These are phyloP conservation scores for Mikania micrantha DNA, from an alignment of 129 eudicot species.

Conservation along the genomic window DNA sequence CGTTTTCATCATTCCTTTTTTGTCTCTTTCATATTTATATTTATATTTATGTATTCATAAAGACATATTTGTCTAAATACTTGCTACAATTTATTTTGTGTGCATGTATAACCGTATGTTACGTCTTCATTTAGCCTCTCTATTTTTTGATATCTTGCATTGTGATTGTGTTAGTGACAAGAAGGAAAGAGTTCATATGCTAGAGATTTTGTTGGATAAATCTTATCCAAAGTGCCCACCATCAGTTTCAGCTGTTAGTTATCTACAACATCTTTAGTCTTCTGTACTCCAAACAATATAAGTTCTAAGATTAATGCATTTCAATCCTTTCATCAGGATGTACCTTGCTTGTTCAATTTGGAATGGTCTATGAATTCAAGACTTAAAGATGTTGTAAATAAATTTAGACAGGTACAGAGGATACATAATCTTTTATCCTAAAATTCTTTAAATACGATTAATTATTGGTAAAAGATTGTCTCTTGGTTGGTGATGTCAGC, in stretches of 20 bases:
- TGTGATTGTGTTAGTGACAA: conserved; percentile 42
- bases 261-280: conserved; percentile 3
- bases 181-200: conserved; percentile 57
- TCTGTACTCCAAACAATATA: conserved; percentile 1
- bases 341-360: conserved; percentile 51
- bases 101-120: too few species aligned
- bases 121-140: not conserved
- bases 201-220: conserved; percentile 53
- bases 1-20: too few species aligned
- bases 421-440: not conserved
- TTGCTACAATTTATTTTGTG: too few species aligned
- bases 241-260: conserved; percentile 65
- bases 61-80: too few species aligned
- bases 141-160: not conserved
- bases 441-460: not conserved
- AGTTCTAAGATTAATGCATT: not conserved
- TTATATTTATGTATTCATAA: too few species aligned
- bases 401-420: conserved; percentile 55
- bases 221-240: conserved; percentile 63
- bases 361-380: conserved; percentile 57
- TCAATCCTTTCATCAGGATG: conserved; percentile 43
- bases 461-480: not conserved
- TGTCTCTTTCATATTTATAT: too few species aligned
- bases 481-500: conserved; percentile 41
- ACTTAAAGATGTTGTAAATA: conserved; percentile 56